Percentiles rank a stretch among this genome's conserved stretches.
Evolutionary conservation across 2,329 filamentous ascomycete species (phyloP).

Genomic region (Paraphaeosphaeria minitans): DNA sequence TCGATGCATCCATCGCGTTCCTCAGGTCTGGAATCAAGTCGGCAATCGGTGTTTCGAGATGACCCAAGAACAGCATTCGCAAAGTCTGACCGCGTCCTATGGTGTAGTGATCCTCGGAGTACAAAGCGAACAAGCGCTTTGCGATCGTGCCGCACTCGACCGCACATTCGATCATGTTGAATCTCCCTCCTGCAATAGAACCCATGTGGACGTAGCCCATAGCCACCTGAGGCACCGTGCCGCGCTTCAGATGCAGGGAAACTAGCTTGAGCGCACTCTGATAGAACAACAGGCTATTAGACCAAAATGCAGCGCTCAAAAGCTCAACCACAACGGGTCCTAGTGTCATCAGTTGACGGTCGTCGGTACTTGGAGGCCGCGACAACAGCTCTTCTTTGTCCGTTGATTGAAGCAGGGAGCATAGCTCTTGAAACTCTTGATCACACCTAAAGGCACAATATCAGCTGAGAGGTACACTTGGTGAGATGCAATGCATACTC

Average conservation of each 20-base stretch:
- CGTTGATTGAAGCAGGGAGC: slow-evolving; percentile 47
- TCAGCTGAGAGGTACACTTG: neutral
- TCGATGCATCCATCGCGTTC: slow-evolving; percentile 66
- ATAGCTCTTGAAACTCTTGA: slow-evolving; percentile 65
- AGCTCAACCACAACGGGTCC: slow-evolving; percentile 75
- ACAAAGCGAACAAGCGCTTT: slow-evolving; percentile 67
- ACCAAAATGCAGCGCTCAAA: slow-evolving; percentile 74
- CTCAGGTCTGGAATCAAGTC: slow-evolving; percentile 62
- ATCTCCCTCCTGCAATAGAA: slow-evolving; percentile 69
- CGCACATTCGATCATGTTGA: slow-evolving; percentile 72
- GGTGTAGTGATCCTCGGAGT: slow-evolving; percentile 61
- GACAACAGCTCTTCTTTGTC: slow-evolving; percentile 56
- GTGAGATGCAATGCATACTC: neutral
- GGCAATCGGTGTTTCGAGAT: slow-evolving; percentile 67
- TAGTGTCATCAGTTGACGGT: slow-evolving; percentile 64
- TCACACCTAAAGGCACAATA: slow-evolving; percentile 66
- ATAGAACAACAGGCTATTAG: slow-evolving; percentile 73
- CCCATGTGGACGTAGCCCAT: slow-evolving; percentile 71
- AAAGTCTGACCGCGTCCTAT: slow-evolving; percentile 72
- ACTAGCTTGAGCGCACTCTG: slow-evolving; percentile 71
- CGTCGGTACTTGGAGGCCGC: slow-evolving; percentile 47
- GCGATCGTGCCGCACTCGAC: slow-evolving; percentile 67
- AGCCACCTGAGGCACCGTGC: slow-evolving; percentile 71
- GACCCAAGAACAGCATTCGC: slow-evolving; percentile 71
- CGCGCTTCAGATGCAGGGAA: slow-evolving; percentile 66